Evolutionary conservation across 1,284 basidiomycete species (phyloP), one percentile per base, ranked within the genome.

Genomic region (Cryptococcus floricola): DNA sequence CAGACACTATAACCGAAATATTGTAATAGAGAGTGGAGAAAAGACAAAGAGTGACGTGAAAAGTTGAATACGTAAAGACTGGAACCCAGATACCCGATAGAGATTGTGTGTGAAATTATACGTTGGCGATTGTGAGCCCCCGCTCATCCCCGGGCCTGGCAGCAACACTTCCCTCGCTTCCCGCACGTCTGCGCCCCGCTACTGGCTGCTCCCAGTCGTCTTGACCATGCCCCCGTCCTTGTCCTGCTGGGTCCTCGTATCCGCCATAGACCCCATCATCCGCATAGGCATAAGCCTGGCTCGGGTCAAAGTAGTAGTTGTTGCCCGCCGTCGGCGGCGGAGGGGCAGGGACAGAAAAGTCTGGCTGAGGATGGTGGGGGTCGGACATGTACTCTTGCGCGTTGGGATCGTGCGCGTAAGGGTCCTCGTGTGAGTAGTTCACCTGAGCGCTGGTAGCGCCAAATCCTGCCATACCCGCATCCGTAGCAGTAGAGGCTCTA

Each of bases 251-350:
- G 16, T 42, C 41, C 18, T 66, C 61, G 53, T 66, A 67, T 13
- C 60, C 60, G 7, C 58, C 66, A 45, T 66, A 64, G 10, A 63
- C 51, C 25, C 65, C 64, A n/a, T 67, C 62, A 1, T 65, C 63
- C 23, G 58, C 62, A 48, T 61, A 68, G 14, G 66, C 60, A 43
- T 64, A 62, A 18, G 69, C 67, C 45, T 74, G 68, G 46, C 67
- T 69, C 18, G 74, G 73, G 62, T 76, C 70, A 52, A 73, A 70
- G 64, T 75, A 75, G 57, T 72, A 73, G 27, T 45, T 41, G 16
- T 31, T 34, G n/a, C 38, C 42, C 14, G 44, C 43, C 8, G 23
- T 19, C 27, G 25, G 42, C 13, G 46, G 31, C 16, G 52, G 56
- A 42, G 39, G 47, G 16, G 23, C 52, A 31, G 43, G 37, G 10